These are phyloP conservation scores for Drosera capensis DNA, from an alignment of 148 eudicot genomes.

Conservation along the genomic window DNA sequence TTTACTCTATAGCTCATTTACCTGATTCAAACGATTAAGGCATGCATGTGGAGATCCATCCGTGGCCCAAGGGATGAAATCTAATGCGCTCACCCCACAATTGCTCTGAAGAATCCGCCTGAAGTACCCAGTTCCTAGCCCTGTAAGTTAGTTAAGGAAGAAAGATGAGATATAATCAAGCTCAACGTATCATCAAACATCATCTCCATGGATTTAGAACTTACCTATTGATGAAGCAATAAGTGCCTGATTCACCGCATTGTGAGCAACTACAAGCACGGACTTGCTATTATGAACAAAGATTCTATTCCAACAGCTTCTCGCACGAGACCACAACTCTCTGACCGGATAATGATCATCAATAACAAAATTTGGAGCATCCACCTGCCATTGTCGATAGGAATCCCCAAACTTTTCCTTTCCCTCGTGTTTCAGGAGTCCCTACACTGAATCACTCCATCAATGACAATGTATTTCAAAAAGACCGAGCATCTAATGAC, in stretches of 20 bases:
- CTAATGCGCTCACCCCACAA: constrained; percentile 92
- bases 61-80: constrained; percentile 57
- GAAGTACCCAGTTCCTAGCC: constrained; percentile 86
- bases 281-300: constrained; percentile 68
- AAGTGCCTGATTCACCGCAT: constrained; percentile 98
- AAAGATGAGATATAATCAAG: not conserved
- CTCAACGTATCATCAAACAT: not conserved
- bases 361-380: constrained; percentile 72
- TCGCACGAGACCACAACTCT: constrained; percentile 84
- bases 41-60: constrained; percentile 52
- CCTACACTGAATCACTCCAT: constrained; percentile 34
- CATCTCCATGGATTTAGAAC: not conserved
- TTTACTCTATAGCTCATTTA: constrained; percentile 11
- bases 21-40: constrained; percentile 97
- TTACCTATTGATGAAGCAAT: constrained; percentile 88
- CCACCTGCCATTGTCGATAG: constrained; percentile 65
- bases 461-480: constrained; percentile 9
- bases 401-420: constrained; percentile 60
- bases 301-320: constrained; percentile 69
- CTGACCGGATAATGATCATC: constrained; percentile 87
- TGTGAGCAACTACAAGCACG: constrained; percentile 95
- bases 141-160: constrained; percentile 19
- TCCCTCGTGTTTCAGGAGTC: constrained; percentile 88
- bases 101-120: constrained; percentile 91
- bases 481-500: not conserved